A percentile compares a stretch with the other conserved stretches of the same genome.
Conservation (phyloP, 2,329 filamentous ascomycete species). For the Alternaria infectoria region DNA sequence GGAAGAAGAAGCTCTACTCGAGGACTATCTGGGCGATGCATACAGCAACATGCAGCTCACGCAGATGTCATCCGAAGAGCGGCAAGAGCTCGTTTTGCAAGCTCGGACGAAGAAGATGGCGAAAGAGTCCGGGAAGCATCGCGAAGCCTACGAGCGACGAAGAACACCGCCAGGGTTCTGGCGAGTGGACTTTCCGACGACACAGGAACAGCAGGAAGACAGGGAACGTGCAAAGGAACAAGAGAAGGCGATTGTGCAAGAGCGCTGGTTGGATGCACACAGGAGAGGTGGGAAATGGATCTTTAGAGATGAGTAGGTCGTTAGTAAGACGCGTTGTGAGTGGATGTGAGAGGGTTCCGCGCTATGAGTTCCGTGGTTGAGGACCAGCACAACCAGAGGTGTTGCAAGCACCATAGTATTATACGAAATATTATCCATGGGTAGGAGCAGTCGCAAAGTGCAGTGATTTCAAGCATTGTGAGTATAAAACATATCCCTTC, state of each 20-base stretch:
- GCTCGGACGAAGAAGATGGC: slow-evolving; percentile 77
- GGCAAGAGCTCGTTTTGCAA: slow-evolving; percentile 71
- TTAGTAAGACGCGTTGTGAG: not conserved
- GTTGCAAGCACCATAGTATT: not conserved
- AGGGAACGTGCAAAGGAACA: slow-evolving; percentile 68
- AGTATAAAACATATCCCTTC: not conserved
- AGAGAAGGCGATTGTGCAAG: slow-evolving; percentile 69
- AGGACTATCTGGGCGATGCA: slow-evolving; percentile 61
- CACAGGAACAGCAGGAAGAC: slow-evolving; percentile 76
- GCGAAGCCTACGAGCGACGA: slow-evolving; percentile 73
- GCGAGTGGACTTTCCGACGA: slow-evolving; percentile 86
- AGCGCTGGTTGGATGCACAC: slow-evolving; percentile 83
- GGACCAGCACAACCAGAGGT: not conserved
- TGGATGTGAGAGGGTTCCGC: not conserved
- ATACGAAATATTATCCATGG: not conserved
- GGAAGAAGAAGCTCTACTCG: slow-evolving; percentile 51
- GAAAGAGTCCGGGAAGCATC: slow-evolving; percentile 77
- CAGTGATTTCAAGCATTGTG: not conserved
- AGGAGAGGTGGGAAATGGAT: slow-evolving; percentile 76
- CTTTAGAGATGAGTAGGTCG: slow-evolving; percentile 75
- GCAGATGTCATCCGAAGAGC: slow-evolving; percentile 65
- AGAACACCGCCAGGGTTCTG: slow-evolving; percentile 86
- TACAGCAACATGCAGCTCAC: slow-evolving; percentile 45
- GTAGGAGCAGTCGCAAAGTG: not conserved
- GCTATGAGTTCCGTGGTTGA: not conserved